A percentile compares a stretch with the other conserved stretches of the same genome.
Conservation (phyloP, 176 grass and related monocot species). For the Leersia perrieri region DNA sequence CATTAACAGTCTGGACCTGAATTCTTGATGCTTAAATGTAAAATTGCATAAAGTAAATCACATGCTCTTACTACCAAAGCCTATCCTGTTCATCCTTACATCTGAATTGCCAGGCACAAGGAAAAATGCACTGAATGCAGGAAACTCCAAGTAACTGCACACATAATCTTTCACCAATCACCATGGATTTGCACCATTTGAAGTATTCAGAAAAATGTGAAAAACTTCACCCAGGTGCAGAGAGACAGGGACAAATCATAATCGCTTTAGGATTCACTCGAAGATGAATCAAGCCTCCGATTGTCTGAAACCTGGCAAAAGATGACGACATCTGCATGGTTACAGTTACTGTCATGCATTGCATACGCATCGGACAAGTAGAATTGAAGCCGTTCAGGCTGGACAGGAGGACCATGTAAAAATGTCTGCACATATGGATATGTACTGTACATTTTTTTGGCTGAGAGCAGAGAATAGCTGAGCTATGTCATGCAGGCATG, state of each 20-base stretch:
- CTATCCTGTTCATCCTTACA: too few relatives aligned
- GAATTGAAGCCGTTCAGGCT: neutral
- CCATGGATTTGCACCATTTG: neutral
- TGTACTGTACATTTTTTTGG: neutral
- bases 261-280: neutral
- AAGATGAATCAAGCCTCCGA: neutral
- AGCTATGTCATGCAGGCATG: neutral
- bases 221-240: neutral
- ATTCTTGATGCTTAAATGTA: too few relatives aligned
- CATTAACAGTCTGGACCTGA: too few relatives aligned
- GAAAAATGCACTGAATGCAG: too few relatives aligned
- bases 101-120: too few relatives aligned
- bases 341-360: neutral
- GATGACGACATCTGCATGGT: neutral
- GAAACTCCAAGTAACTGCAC: too few relatives aligned
- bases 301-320: constrained; percentile 1
- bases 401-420: neutral
- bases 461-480: neutral
- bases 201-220: neutral
- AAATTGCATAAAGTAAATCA: too few relatives aligned
- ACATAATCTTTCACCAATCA: neutral
- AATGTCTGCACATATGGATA: neutral
- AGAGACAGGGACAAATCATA: neutral
- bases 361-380: neutral
- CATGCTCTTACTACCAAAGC: too few relatives aligned